Evolutionary conservation across 2,329 filamentous ascomycete genomes (phyloP), one percentile per base, ranked within the genome.

Genomic region (Pseudocercospora ulei): DNA sequence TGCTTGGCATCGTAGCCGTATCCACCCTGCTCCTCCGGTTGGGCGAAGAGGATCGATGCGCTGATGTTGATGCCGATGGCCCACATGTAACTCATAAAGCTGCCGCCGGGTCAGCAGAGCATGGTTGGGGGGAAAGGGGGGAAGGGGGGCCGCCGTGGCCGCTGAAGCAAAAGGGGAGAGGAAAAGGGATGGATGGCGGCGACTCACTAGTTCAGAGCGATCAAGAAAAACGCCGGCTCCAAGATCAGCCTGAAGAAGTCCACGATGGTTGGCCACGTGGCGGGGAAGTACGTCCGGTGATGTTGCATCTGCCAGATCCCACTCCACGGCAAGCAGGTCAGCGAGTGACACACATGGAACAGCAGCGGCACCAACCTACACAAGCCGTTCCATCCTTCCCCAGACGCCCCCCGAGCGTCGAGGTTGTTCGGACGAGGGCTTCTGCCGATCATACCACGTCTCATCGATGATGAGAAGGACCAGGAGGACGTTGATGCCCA

Each of bases 41-140:
- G 44, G 5, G 41, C 43, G 30, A 55, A 46, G 13, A 56, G 38
- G 26, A 55, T 46, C 7, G 51, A 43, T n/a, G 45, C 42, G 6
- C 45, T 53, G 23, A 51, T 48, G 27, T 54, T 53, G 44, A 56
- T 52, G 13, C 50, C 52, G 37, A 54, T 43, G 24, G 45, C 37
- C 52, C 12, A 27, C 13, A 34, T 38, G 7, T 24, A 37, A 9
- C 16, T 20, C 34, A 37, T 37, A 8, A 14, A 9, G 23, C n/a
- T n/a, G n/a, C n/a, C n/a, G n/a, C n/a, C n/a, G n/a, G n/a, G n/a
- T n/a, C 12, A 12, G 23, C 12, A 25, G 23, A 25, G 23, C 23
- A 25, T 25, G 3, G 23, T n/a, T 9, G 23, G 23, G 23, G 3
- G 3, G 23, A 25, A 4, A 12, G 6, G 9, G 23, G 23, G 3